Evolutionary conservation across 371 early-diverging fungal species (phyloP), one percentile per base, ranked within the genome.

Genomic region (Apophysomyces elegans): DNA sequence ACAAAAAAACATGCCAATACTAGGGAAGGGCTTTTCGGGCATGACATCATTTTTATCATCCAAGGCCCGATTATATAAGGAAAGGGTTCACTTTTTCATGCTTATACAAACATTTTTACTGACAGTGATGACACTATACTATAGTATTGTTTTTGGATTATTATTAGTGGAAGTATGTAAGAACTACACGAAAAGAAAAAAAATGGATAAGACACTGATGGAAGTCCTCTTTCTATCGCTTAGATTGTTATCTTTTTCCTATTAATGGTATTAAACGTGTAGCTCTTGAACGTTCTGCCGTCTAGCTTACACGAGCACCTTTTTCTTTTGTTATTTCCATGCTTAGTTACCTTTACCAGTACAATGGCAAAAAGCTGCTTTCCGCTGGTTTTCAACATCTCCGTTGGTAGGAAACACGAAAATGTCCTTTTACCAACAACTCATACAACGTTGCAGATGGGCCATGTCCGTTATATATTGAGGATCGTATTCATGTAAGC

Each of bases 401-500:
- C 75, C 68, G 11, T 5, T 72, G 7, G 76, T 79, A 74, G 45
- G 68, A 62, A 39, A 61, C 57, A 5, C 44, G 16, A 7, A n/a
- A 18, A 7, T 39, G 13, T 35, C 7, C 37, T 7, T 7, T 32
- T 44, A 39, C 16, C 70, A 43, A 50, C 47, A 26, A 2, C 7
- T 9, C 32, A 14, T 7, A 39, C 7, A 3, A 16, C 37, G 11
- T 58, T 56, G 32, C 32, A 85, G 77, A 64, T 84, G 61, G 83
- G 75, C 8, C 73, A 79, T 50, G 69, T 76, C 11, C 78, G 78
- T 61, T 81, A 84, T 61, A 67, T 73, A 7, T 70, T 86, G 67
- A 86, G 78, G 63, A 73, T 85, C 12, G 73, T 86, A 14, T 85
- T 86, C 68, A 75, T 76, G 85, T 85, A 81, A 80, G 84, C 68